Base-by-base conservation (phyloP, 768 basidiomycete species). In the Tricholomella constricta region DNA sequence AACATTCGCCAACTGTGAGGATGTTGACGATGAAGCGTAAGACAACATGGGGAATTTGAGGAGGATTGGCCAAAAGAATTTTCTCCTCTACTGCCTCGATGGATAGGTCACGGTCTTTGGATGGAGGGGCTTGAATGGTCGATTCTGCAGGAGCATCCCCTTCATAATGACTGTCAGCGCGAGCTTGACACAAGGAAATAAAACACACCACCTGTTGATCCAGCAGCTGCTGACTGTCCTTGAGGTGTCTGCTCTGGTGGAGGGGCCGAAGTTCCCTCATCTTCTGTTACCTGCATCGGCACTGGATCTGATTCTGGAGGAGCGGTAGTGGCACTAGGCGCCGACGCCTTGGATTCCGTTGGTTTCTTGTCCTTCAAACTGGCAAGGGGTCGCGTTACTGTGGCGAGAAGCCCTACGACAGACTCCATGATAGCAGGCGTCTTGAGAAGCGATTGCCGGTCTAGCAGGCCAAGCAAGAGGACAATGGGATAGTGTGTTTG, bases 1-100 rank as follows among this genome's bases (percentile, higher is more conserved):
- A 94, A 65, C 96, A 98, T 75, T 99, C 97, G 38, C 97, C 97
- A 17, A 89, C 80, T n/a, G 97, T 98, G 57, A 99, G 77, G 61
- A 98, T 94, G 69, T 98, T 98, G 66, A 97, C 94, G 55, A 98
- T 93, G 32, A 94, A 82, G 32, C 91, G 86, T 22, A 98, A 78
- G n/a, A 90, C 86, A 3, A 83, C 68, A 46, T 89, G 83, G 6
- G 95, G 93, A 53, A 98, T 87, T 58, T 88, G 85, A 11, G 97
- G 97, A 15, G 91, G 85, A 47, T 79, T 82, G 10, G 86, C 77
- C 12, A 92, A 72, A 12, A 90, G 67, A 6, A 73, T 69, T 45
- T 78, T 80, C 51, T 79, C 77, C 61, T 81, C 81, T 0, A 66
- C 64, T 23, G 67, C 61, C 54, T 76, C 77, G 23, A 69, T 68